Evolutionary conservation across 164 flowering plant genomes (phyloP).

Genomic region (Berberis thunbergii): DNA sequence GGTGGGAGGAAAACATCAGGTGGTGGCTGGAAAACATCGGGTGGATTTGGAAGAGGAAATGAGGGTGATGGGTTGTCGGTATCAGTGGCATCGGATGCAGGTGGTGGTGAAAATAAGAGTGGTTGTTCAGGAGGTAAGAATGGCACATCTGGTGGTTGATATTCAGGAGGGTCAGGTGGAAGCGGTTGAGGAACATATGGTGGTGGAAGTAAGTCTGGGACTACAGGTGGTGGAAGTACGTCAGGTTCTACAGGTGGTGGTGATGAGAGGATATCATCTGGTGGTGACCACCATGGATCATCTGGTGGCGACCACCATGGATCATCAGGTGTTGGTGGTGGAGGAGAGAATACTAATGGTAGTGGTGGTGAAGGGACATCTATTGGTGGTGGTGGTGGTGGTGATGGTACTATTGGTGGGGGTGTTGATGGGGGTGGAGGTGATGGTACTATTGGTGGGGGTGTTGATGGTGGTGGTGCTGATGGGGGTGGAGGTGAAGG

Average conservation of each 20-base stretch:
- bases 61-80: no score
- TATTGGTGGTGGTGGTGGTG: constrained; percentile 13
- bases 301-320: neutral
- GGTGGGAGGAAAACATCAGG: neutral
- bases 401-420: constrained; percentile 11
- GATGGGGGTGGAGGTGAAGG: constrained; percentile 4
- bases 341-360: constrained; percentile 11
- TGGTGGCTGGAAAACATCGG: neutral
- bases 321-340: constrained; percentile 1
- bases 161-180: neutral
- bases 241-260: neutral
- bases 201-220: neutral
- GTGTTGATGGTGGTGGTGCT: constrained; percentile 4
- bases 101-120: neutral
- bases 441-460: constrained; percentile 8
- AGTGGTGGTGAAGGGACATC: constrained; percentile 7
- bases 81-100: neutral
- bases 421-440: constrained; percentile 22
- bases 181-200: constrained; percentile 2
- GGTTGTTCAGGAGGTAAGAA: neutral
- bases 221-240: no score
- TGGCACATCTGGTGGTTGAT: neutral
- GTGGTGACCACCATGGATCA: neutral
- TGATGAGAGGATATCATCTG: neutral
- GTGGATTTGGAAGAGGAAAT: no score